Percentiles rank a stretch among this genome's conserved stretches.
Evolutionary conservation across 2,329 filamentous ascomycete species (phyloP).

Genomic region (Trichoderma asperellum): DNA sequence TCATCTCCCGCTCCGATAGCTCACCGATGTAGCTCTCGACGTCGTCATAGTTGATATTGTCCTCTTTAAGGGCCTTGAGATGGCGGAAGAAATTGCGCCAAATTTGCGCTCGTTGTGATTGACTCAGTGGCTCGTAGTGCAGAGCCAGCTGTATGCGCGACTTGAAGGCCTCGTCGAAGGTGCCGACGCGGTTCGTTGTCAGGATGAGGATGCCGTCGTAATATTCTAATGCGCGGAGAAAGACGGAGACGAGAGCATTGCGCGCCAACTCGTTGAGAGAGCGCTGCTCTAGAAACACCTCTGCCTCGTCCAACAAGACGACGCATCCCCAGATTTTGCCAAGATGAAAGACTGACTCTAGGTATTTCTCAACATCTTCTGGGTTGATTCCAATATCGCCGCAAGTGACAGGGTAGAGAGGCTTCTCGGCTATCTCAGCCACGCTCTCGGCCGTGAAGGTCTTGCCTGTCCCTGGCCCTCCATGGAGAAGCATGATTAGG

Average conservation of each 20-base stretch:
- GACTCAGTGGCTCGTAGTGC: conserved; percentile 46
- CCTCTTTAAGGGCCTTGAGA: conserved; percentile 33
- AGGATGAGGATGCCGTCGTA: conserved; percentile 54
- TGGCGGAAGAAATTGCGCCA: conserved; percentile 46
- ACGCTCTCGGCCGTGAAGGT: conserved; percentile 51
- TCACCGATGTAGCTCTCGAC: neutral
- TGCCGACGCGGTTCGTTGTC: conserved; percentile 54
- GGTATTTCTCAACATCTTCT: conserved; percentile 45
- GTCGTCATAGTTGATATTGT: neutral
- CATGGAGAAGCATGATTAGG: conserved; percentile 51
- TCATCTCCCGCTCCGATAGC: neutral
- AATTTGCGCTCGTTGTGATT: conserved; percentile 44
- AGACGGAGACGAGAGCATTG: conserved; percentile 47
- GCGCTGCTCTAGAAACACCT: conserved; percentile 41
- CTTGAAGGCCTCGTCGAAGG: conserved; percentile 54
- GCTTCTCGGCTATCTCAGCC: conserved; percentile 47
- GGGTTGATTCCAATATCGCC: conserved; percentile 51
- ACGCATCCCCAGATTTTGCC: conserved; percentile 46
- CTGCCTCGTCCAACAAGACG: conserved; percentile 44
- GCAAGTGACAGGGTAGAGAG: conserved; percentile 53
- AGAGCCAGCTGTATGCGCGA: conserved; percentile 51
- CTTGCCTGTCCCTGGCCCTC: conserved; percentile 54
- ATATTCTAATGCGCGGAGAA: conserved; percentile 52
- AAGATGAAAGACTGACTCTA: conserved; percentile 49
- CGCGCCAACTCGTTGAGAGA: conserved; percentile 38